Evolutionary conservation across 495 filamentous ascomycete genomes (phyloP).

Genomic region (Penicillium lividum): DNA sequence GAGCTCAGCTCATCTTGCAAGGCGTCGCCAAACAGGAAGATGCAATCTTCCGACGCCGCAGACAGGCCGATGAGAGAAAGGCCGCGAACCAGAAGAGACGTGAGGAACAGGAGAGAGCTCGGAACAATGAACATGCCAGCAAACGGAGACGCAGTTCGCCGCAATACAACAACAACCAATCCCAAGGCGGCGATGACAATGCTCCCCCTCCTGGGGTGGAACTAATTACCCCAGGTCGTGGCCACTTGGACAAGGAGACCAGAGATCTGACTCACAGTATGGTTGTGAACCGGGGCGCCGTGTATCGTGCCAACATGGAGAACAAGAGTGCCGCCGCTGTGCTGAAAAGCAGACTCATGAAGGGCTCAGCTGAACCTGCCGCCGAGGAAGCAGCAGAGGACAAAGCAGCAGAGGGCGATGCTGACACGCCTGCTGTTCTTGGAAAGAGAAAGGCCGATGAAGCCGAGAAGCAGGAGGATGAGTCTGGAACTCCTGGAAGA

Average conservation of each 20-base stretch:
- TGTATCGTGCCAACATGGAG: constrained; percentile 75
- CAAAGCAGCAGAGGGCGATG: constrained; percentile 15
- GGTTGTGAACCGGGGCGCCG: constrained; percentile 76
- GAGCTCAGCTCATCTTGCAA: constrained; percentile 83
- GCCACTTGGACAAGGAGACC: constrained; percentile 61
- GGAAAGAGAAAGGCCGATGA: constrained; percentile 63
- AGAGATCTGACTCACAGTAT: constrained; percentile 78
- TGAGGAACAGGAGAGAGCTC: constrained; percentile 63
- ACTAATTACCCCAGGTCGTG: constrained; percentile 59
- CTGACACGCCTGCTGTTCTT: constrained; percentile 46
- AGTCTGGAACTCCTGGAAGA: constrained; percentile 57
- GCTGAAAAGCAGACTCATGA: constrained; percentile 78
- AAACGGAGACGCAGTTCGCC: constrained; percentile 51
- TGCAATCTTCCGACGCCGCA: constrained; percentile 84
- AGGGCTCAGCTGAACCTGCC: constrained; percentile 30
- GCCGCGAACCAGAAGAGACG: constrained; percentile 76
- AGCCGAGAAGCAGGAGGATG: constrained; percentile 57
- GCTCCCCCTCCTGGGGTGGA: constrained; percentile 47
- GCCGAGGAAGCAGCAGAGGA: constrained; percentile 15
- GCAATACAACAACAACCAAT: constrained; percentile 38
- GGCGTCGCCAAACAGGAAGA: constrained; percentile 94
- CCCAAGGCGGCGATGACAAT: constrained; percentile 38
- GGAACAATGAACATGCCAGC: constrained; percentile 47
- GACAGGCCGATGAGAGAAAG: constrained; percentile 77
- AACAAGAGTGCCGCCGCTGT: constrained; percentile 94